Evolutionary conservation across 306 rosid genomes (phyloP).

Genomic region (Morella rubra): DNA sequence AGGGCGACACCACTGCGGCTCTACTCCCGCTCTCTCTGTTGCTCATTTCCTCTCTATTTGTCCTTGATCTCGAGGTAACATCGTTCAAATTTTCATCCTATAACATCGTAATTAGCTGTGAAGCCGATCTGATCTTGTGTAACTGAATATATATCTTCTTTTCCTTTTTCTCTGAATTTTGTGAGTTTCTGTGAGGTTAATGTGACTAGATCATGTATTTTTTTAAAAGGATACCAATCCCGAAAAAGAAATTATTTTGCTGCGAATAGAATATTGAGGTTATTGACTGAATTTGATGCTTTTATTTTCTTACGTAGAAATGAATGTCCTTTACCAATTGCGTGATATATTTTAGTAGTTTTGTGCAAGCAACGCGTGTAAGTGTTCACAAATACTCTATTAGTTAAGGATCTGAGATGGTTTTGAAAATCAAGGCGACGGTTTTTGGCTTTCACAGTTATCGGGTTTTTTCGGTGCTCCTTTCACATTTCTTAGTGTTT

Average conservation of each 20-base stretch:
- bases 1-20: neutral
- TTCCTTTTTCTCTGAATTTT: neutral
- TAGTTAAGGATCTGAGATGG: neutral
- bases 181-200: neutral
- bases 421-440: neutral
- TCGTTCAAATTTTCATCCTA: neutral
- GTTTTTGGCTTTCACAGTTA: neutral
- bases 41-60: neutral
- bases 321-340: too few species aligned
- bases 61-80: conserved; percentile 16
- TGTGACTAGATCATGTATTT: neutral
- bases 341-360: too few species aligned
- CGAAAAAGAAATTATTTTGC: neutral
- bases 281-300: neutral
- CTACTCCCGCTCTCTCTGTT: neutral
- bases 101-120: neutral
- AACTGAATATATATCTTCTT: neutral
- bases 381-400: too few species aligned
- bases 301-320: too few species aligned
- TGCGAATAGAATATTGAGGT: neutral
- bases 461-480: too few species aligned
- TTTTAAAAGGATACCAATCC: neutral
- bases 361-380: too few species aligned
- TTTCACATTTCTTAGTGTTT: too few species aligned
- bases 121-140: neutral